Evolutionary conservation across 1,284 basidiomycete genomes (phyloP).

Genomic region (Marasmius fiardii): DNA sequence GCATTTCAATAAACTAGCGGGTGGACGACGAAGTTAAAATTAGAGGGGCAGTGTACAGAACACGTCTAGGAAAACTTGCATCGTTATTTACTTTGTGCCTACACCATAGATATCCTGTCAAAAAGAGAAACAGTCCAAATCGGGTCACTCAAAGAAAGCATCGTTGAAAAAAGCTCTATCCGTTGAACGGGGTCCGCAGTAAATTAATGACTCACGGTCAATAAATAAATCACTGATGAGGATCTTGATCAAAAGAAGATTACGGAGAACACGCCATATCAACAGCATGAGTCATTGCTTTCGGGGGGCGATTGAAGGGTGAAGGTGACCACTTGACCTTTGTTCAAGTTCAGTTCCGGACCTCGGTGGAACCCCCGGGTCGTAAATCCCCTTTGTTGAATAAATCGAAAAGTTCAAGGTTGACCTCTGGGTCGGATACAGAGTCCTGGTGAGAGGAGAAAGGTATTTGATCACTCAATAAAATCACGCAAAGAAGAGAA

Average conservation of each 20-base stretch:
- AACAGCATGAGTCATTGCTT: conserved; percentile 4
- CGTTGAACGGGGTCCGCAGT: conserved; percentile 85
- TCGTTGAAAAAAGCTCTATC: conserved; percentile 38
- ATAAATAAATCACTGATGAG: conserved; percentile 54
- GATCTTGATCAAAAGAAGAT: conserved; percentile 64
- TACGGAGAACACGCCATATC: conserved; percentile 25
- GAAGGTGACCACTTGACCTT: conserved; percentile 87
- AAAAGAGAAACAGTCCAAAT: background rate
- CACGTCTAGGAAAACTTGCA: background rate
- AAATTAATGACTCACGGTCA: conserved; percentile 34
- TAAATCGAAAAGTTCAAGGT: conserved; percentile 61
- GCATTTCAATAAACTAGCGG: too few relatives aligned
- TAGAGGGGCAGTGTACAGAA: too few relatives aligned
- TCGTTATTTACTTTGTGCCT: conserved; percentile 18
- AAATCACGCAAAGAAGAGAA: background rate
- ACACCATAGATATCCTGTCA: conserved; percentile 87
- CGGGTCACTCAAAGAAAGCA: background rate
- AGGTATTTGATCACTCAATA: background rate
- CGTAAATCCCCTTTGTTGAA: conserved; percentile 63
- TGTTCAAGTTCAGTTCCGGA: conserved; percentile 63
- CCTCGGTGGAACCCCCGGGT: conserved; percentile 47
- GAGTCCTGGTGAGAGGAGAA: conserved; percentile 29
- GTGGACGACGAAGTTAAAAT: too few relatives aligned
- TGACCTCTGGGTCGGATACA: conserved; percentile 46
- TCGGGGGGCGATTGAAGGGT: conserved; percentile 67